Percentiles rank a stretch among this genome's conserved stretches.
Conservation (phyloP, 2,329 filamentous ascomycete genomes). For the Penicillium capsulatum region DNA sequence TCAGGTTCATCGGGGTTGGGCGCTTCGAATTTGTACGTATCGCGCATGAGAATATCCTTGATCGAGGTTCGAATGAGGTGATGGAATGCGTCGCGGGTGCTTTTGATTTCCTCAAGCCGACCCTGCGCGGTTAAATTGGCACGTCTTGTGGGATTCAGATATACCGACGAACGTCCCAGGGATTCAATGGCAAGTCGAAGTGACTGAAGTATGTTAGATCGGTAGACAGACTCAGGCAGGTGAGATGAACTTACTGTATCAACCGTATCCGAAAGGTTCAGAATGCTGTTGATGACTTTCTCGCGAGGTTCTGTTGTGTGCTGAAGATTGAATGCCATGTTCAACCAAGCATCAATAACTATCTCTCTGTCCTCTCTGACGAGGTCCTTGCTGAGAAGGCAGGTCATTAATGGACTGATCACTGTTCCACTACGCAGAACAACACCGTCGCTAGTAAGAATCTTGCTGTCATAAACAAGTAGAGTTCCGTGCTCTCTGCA, state of each 20-base stretch:
- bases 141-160: too few species aligned
- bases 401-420: constrained; percentile 24
- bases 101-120: too few species aligned
- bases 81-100: too few species aligned
- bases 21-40: too few species aligned
- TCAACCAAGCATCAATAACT: constrained; percentile 37
- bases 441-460: neutral
- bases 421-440: constrained; percentile 32
- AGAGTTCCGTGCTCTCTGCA: neutral
- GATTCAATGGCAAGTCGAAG: too few species aligned
- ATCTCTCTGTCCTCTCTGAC: constrained; percentile 18
- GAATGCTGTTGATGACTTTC: constrained; percentile 24
- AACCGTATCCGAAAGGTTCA: constrained; percentile 36
- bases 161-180: too few species aligned
- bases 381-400: constrained; percentile 26
- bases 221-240: too few species aligned
- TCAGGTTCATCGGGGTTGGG: too few species aligned
- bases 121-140: too few species aligned
- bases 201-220: too few species aligned
- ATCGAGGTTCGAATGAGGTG: too few species aligned
- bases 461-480: constrained; percentile 12
- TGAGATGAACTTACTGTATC: constrained; percentile 20
- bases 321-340: constrained; percentile 21
- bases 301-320: constrained; percentile 2
- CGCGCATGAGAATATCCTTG: too few species aligned